Evolutionary conservation across 139 green algal species (phyloP).

Genomic region (Mesostigma viride): DNA sequence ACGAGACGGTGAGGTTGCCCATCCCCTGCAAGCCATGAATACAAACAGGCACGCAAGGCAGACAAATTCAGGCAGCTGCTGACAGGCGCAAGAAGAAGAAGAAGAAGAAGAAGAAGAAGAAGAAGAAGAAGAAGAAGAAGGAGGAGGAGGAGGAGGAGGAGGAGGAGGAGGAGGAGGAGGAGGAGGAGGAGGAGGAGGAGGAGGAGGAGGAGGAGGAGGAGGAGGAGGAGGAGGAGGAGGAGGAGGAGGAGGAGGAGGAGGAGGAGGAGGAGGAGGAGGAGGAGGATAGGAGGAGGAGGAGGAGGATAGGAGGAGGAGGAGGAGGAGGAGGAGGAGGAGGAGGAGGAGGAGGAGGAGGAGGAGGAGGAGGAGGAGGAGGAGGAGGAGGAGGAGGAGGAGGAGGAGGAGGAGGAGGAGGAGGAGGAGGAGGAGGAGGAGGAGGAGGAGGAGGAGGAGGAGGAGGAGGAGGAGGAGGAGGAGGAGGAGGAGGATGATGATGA

Average conservation of each 20-base stretch:
- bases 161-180: conserved; percentile 4
- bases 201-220: background rate
- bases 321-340: background rate
- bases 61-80: too few species aligned
- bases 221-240: background rate
- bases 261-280: background rate
- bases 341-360: background rate
- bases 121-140: conserved; percentile 9
- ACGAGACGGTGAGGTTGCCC: background rate
- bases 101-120: conserved; percentile 9
- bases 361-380: background rate
- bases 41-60: too few species aligned
- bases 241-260: background rate
- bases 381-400: background rate
- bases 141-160: conserved; percentile 6
- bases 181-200: conserved; percentile 1
- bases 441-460: background rate
- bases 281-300: too few species aligned
- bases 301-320: background rate
- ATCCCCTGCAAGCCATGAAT: too few species aligned
- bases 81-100: conserved; percentile 9
- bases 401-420: background rate
- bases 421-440: background rate
- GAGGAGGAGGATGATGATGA: too few species aligned
- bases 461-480: background rate